Conservation (phyloP, 2,329 filamentous ascomycete species). For the Penicillium sp. region DNA sequence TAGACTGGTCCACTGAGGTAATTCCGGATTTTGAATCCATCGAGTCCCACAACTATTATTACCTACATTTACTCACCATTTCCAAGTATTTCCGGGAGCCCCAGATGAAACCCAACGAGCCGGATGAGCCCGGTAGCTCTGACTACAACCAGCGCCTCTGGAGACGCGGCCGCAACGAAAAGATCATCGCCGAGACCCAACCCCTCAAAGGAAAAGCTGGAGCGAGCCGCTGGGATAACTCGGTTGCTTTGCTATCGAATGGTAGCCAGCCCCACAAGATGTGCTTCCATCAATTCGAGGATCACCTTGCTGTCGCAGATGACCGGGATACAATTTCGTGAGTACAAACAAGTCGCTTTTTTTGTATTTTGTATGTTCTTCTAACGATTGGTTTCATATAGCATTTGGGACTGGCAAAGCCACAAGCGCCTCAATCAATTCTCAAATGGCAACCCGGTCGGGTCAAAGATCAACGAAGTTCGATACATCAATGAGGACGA, state of each 20-base stretch:
- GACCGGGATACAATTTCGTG: conserved; percentile 80
- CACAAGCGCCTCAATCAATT: conserved; percentile 76
- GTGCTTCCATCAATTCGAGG: conserved; percentile 97
- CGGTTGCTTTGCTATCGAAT: conserved; percentile 82
- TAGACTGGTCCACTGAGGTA: conserved; percentile 89
- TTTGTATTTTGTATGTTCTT: not conserved
- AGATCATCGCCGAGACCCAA: conserved; percentile 87
- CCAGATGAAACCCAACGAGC: conserved; percentile 95
- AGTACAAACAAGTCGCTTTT: conserved; percentile 20
- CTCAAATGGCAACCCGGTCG: conserved; percentile 88
- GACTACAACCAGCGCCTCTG: conserved; percentile 96
- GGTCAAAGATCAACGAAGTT: conserved; percentile 90
- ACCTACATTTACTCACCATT: conserved; percentile 31
- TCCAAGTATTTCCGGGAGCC: conserved; percentile 86
- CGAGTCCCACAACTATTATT: conserved; percentile 10
- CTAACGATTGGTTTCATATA: conserved; percentile 24
- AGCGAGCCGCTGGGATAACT: conserved; percentile 81
- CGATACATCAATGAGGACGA: conserved; percentile 99
- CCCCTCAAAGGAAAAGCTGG: conserved; percentile 87
- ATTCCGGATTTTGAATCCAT: conserved; percentile 21
- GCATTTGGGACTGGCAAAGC: conserved; percentile 90
- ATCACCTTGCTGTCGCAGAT: conserved; percentile 90
- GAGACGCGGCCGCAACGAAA: conserved; percentile 89
- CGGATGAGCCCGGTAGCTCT: conserved; percentile 91
- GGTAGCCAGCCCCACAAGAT: conserved; percentile 86